Base-by-base conservation (phyloP, 1,139 yeast genomes). In the Yamadazyma triangularis region DNA sequence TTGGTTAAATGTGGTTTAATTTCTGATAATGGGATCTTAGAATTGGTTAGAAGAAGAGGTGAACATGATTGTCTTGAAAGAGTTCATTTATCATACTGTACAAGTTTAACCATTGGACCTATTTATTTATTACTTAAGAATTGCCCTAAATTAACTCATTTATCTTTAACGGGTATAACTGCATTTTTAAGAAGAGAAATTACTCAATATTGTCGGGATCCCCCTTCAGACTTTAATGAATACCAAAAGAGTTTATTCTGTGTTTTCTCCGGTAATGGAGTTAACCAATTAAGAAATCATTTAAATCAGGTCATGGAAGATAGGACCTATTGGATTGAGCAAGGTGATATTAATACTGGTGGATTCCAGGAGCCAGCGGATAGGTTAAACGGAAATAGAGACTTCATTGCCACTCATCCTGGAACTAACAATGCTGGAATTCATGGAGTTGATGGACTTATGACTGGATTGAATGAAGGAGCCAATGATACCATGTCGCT, bases 181-280 rank as follows among this genome's bases (percentile, higher is more conserved):
- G 85, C 95, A 19, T 91, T 91, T 59, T 70, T 91, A 51, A 72
- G 95, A 40, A 73, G 82, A 13, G 97, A 91, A 48, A 77, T 91
- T 31, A 83, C 93, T 1, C 80, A 77, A 44, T 89, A 78, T 56
- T 89, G 97, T 53, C 80, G 98, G 22, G 85, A 82, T n/a, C 94
- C 97, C 2, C 98, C 98, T 3, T 77, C 86, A 10, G 97, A 89
- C 48, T 89, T 91, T 52, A 88, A 84, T 36, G 88, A 81, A 36
- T 84, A 82, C 47, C 98, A 91, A 56, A 81, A 81, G 44, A 74
- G 82, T 13, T 73, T 86, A 31, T 91, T 91, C 49, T 91, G 98
- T 59, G 98, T 91, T 8, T 91, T 88, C 50, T 82, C 94, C 23
- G 97, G 97, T 1, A 78, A 74, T 41, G 97, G 97, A 4, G 96